Evolutionary conservation across 129 eudicot genomes (phyloP), one percentile per base, ranked within the genome.

Genomic region (Glebionis coronaria): DNA sequence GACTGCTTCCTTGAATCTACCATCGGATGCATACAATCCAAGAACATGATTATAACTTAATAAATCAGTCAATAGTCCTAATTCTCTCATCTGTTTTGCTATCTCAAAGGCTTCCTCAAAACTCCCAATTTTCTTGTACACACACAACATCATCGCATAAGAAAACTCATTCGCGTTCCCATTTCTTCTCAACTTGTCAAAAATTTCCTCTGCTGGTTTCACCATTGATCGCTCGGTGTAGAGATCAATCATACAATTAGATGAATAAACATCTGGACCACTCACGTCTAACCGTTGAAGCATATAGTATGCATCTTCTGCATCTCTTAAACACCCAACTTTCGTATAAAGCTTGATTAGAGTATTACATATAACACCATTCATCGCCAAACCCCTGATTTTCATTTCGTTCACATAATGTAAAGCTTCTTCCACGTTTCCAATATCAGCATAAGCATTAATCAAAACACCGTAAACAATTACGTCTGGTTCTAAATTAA

Each of bases 111-210:
- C 95, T 56, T 93, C 88, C 50, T 74, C 85, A 62, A 84, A 84
- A 57, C 85, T 78, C 55, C 90, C 95, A 27, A 82, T 67, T 56
- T 82, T 80, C 80, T 82, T 92, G 73, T 92, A 88, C 96, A 92
- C 76, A 54, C 91, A 86, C 72, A 92, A 74, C 95, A 86, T 92
- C 98, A 92, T 92, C 4, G 98, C 96, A 62, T 88, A 89, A 0
- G 98, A 78, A 63, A 92, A 92, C 80, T 92, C 98, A 51, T 86
- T 88, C 21, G 95, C 95, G 1, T 56, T 59, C 61, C 96, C 92
- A 51, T 51, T 74, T 60, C 42, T 68, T 76, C 55, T 52, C 74
- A 92, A 23, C 27, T 78, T 62, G 31, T 82, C 79, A 62, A 92
- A 92, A 15, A 88, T 73, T 56, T 80, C 84, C 73, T 86, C 96